These are phyloP conservation scores for Dothidotthia symphoricarpi DNA, from an alignment of 2,329 filamentous ascomycete species.

Conservation along the genomic window DNA sequence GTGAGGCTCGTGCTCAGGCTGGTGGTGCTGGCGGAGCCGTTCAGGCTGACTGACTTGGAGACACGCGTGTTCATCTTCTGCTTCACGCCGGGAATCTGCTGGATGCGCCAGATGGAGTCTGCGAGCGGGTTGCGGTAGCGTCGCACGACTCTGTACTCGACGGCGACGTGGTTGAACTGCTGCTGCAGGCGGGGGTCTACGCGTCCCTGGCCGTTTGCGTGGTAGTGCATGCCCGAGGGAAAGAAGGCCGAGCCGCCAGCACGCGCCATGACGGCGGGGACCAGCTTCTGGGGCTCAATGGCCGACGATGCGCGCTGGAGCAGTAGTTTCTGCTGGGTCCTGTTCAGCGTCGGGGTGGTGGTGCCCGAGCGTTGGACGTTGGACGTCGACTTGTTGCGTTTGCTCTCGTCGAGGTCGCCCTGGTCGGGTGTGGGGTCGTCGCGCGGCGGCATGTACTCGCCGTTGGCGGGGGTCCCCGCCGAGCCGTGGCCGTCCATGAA, in stretches of 20 bases:
- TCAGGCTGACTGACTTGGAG: constrained; percentile 21
- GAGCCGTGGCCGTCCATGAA: constrained; percentile 47
- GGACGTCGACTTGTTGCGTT: constrained; percentile 42
- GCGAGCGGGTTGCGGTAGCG: constrained; percentile 70
- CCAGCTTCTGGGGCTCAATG: constrained; percentile 60
- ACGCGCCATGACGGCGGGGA: constrained; percentile 41
- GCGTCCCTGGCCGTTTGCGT: constrained; percentile 39
- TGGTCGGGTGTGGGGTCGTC: constrained; percentile 17
- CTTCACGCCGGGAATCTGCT: constrained; percentile 51
- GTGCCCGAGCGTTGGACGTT: constrained; percentile 42
- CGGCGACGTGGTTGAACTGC: constrained; percentile 66
- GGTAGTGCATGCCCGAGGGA: constrained; percentile 38
- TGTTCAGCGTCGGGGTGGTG: constrained; percentile 51
- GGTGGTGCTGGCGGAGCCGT: constrained; percentile 25
- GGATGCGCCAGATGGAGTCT: constrained; percentile 58
- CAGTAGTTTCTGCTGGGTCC: constrained; percentile 74
- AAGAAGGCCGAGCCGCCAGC: constrained; percentile 36
- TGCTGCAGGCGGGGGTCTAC: constrained; percentile 63
- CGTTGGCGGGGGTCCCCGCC: constrained; percentile 43
- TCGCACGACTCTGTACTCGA: constrained; percentile 72
- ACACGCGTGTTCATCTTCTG: constrained; percentile 29
- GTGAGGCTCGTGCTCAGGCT: constrained; percentile 33
- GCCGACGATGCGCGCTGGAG: constrained; percentile 70
- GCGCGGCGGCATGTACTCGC: constrained; percentile 37
- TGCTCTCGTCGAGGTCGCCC: constrained; percentile 30